Evolutionary conservation across 75 land plant species (phyloP).

Genomic region (Sequoia sempervirens): DNA sequence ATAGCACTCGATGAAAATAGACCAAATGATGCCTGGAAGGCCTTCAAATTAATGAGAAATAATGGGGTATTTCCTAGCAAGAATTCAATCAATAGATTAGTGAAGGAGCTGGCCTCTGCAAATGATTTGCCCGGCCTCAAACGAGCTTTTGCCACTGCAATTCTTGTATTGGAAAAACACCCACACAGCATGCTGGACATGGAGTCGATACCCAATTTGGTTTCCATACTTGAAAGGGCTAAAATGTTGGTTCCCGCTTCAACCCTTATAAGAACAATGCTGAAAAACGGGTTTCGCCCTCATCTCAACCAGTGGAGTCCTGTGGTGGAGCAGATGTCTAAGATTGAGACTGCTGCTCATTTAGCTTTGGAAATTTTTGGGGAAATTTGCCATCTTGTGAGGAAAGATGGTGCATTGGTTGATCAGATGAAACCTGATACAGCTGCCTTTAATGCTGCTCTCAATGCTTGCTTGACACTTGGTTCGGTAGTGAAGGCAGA

Average conservation of each 20-base stretch:
- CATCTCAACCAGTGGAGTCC: conserved; percentile 49
- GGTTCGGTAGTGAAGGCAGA: conserved; percentile 53
- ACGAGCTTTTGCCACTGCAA: conserved; percentile 40
- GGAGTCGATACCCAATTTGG: conserved; percentile 20
- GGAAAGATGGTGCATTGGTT: conserved; percentile 29
- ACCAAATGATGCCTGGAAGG: conserved; percentile 58
- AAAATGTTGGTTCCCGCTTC: conserved; percentile 40
- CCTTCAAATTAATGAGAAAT: conserved; percentile 49
- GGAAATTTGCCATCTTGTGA: conserved; percentile 38
- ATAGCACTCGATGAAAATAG: conserved; percentile 30
- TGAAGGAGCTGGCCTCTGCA: conserved; percentile 39
- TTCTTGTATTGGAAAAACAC: conserved; percentile 39
- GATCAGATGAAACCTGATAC: conserved; percentile 48
- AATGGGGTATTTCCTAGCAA: conserved; percentile 22
- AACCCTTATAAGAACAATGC: conserved; percentile 39
- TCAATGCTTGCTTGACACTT: conserved; percentile 38
- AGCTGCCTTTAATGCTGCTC: conserved; percentile 40
- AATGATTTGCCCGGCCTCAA: conserved; percentile 35
- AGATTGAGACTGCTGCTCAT: conserved; percentile 28
- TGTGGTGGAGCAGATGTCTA: conserved; percentile 27
- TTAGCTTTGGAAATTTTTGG: conserved; percentile 39
- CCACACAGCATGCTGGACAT: conserved; percentile 24
- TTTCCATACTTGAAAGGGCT: conserved; percentile 16
- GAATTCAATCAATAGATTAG: conserved; percentile 33
- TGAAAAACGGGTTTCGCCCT: conserved; percentile 47